phyloP scores from a whole-genome alignment of 1,139 yeast genomes.

The Debaryomyces sp. region DNA sequence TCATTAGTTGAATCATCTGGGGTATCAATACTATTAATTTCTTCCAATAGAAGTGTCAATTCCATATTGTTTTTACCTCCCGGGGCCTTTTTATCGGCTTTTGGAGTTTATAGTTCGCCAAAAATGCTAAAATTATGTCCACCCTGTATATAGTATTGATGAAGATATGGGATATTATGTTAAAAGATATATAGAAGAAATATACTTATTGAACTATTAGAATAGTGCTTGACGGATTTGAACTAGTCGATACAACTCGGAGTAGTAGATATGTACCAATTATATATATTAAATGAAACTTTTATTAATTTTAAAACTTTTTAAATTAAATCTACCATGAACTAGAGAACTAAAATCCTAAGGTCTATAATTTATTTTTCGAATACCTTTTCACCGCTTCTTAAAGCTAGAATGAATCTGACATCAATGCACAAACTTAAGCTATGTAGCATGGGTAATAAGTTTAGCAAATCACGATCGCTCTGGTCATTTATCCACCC shows the following conservation, averaged over 20 bases:
- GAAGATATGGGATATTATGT: too few species aligned
- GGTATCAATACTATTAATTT: not conserved
- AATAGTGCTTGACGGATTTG: not conserved
- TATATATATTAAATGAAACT: not conserved
- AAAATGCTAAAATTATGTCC: not conserved
- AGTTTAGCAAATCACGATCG: constrained; percentile 77
- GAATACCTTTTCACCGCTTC: constrained; percentile 75
- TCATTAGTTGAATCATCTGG: not conserved
- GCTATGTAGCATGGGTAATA: constrained; percentile 81
- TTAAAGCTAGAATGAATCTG: constrained; percentile 73
- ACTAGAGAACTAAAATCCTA: constrained; percentile 1
- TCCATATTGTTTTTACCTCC: not conserved
- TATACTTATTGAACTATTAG: not conserved
- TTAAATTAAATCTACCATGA: not conserved
- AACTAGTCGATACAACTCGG: not conserved
- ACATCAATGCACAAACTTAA: constrained; percentile 84
- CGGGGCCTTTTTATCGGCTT: not conserved
- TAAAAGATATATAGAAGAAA: too few species aligned
- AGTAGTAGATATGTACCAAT: not conserved
- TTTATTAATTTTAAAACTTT: not conserved
- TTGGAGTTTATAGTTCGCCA: not conserved
- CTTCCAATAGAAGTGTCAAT: not conserved
- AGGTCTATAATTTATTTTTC: constrained; percentile 27
- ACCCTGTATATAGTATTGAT: not conserved
- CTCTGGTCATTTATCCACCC: constrained; percentile 98